Conservation (phyloP, 495 filamentous ascomycete genomes). For the Aspergillus carlsbadensis region DNA sequence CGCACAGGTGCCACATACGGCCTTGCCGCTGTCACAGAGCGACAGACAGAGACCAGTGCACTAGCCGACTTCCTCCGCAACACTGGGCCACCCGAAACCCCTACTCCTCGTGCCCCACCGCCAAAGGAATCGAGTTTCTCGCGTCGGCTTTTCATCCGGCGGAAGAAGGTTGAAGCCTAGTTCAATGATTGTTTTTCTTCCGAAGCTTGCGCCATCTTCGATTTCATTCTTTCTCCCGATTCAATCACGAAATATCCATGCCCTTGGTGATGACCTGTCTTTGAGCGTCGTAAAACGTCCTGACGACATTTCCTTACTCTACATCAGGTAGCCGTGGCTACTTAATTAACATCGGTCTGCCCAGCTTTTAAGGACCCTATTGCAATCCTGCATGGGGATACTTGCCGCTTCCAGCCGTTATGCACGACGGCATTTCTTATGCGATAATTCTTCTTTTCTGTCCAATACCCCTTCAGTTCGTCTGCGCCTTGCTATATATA, state of each 20-base stretch:
- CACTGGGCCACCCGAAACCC: slow-evolving; percentile 64
- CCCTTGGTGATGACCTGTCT: slow-evolving; percentile 29
- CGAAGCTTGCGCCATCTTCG: neutral
- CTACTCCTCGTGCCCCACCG: slow-evolving; percentile 16
- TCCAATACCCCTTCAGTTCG: slow-evolving; percentile 8
- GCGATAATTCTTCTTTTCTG: slow-evolving; percentile 6
- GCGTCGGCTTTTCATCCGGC: slow-evolving; percentile 41
- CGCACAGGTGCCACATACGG: slow-evolving; percentile 26
- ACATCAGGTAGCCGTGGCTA: slow-evolving; percentile 11
- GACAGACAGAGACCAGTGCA: slow-evolving; percentile 60
- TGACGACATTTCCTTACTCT: slow-evolving; percentile 34
- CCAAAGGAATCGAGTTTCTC: slow-evolving; percentile 34
- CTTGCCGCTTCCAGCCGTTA: neutral
- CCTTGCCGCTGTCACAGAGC: slow-evolving; percentile 24
- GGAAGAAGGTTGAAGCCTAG: slow-evolving; percentile 42
- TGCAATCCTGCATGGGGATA: neutral
- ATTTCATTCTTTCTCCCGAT: slow-evolving; percentile 5
- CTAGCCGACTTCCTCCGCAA: slow-evolving; percentile 78
- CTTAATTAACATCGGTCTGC: neutral
- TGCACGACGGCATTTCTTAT: slow-evolving; percentile 21
- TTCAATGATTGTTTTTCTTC: slow-evolving; percentile 7
- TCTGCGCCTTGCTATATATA: slow-evolving; percentile 6
- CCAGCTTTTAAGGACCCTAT: neutral
- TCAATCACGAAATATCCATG: slow-evolving; percentile 19
- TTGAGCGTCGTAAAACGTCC: slow-evolving; percentile 34